These are phyloP conservation scores for Carallia brachiata DNA, from an alignment of 345 rosid genomes.

Conservation along the genomic window DNA sequence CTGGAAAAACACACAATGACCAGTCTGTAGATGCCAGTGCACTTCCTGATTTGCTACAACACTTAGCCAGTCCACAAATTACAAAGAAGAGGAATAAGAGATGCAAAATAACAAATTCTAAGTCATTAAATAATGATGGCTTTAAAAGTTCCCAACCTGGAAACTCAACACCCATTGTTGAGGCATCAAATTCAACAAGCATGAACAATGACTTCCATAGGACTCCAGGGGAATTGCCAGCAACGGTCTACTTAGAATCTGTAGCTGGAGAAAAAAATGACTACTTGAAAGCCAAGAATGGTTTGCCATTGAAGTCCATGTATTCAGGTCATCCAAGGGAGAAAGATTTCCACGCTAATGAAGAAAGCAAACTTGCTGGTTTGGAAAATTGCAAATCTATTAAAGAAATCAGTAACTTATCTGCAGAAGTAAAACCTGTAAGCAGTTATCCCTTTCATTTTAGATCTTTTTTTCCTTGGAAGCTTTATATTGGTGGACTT, in stretches of 20 bases:
- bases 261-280: conserved; percentile 14
- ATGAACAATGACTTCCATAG: conserved; percentile 26
- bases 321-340: conserved; percentile 9
- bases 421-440: conserved; percentile 36
- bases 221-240: conserved; percentile 22
- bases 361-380: conserved; percentile 22
- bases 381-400: conserved; percentile 19
- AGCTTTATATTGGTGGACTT: conserved; percentile 3
- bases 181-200: conserved; percentile 19
- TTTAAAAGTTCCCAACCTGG: conserved; percentile 43
- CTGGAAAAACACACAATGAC: conserved; percentile 28
- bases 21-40: conserved; percentile 20
- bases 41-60: conserved; percentile 39
- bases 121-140: conserved; percentile 21
- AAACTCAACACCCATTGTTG: conserved; percentile 11
- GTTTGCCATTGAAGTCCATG: conserved; percentile 12
- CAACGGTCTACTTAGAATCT: conserved; percentile 23
- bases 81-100: conserved; percentile 63
- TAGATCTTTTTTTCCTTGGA: neutral
- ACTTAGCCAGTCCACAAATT: conserved; percentile 34
- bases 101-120: conserved; percentile 23
- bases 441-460: conserved; percentile 4
- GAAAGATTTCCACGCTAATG: conserved; percentile 17
- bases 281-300: conserved; percentile 22
- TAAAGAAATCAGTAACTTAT: conserved; percentile 13